Evolutionary conservation across 2,329 filamentous ascomycete species (phyloP).

Genomic region (Bipolaris oryzae): DNA sequence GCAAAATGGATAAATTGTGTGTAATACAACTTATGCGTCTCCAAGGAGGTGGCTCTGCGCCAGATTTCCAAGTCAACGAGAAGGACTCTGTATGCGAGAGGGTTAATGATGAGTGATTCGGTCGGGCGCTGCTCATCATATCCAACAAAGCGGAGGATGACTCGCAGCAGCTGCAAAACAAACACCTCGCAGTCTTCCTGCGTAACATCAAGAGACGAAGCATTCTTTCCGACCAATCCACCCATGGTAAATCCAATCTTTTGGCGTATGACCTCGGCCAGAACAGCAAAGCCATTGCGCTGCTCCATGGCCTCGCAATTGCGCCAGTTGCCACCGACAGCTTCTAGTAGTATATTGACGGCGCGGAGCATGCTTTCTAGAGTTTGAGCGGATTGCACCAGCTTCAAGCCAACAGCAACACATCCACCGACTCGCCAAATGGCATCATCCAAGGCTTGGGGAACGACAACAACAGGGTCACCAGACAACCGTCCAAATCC

Average conservation of each 20-base stretch:
- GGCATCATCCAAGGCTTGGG: slow-evolving; percentile 87
- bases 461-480: slow-evolving; percentile 78
- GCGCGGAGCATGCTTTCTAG: slow-evolving; percentile 75
- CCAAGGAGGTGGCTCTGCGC: slow-evolving; percentile 72
- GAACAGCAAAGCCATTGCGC: slow-evolving; percentile 88
- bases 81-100: slow-evolving; percentile 88
- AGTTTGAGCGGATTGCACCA: slow-evolving; percentile 77
- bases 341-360: slow-evolving; percentile 82
- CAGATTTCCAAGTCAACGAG: slow-evolving; percentile 93
- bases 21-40: slow-evolving; percentile 89
- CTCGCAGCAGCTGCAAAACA: slow-evolving; percentile 68
- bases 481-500: slow-evolving; percentile 84
- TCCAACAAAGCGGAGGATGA: slow-evolving; percentile 85
- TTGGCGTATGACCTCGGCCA: slow-evolving; percentile 81
- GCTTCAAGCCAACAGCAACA: slow-evolving; percentile 79
- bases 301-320: slow-evolving; percentile 98
- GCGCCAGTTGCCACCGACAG: slow-evolving; percentile 89
- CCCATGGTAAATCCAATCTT: slow-evolving; percentile 68
- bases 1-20: slow-evolving; percentile 89
- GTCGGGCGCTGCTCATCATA: slow-evolving; percentile 81
- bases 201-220: slow-evolving; percentile 42
- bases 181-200: slow-evolving; percentile 57
- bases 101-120: slow-evolving; percentile 93
- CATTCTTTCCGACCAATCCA: slow-evolving; percentile 57
- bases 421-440: slow-evolving; percentile 94